Base-by-base conservation (phyloP, 2,329 filamentous ascomycete species). In the Lecanicillium sp. region DNA sequence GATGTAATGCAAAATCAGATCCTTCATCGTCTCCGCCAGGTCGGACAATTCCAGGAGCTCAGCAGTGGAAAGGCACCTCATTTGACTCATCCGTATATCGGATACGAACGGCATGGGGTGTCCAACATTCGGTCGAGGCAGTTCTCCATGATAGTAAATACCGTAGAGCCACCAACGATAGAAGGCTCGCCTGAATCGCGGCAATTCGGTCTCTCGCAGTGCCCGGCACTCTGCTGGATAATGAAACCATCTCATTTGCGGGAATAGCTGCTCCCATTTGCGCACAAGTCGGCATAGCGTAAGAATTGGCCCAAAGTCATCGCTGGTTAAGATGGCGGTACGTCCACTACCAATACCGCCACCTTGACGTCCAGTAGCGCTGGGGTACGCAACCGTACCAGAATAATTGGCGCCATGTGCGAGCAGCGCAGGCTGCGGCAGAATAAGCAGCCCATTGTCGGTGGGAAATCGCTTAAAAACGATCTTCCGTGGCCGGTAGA, bases 121-220 rank as follows among this genome's bases (percentile, higher is more conserved):
- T 2, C 60, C 61, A 29, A 55, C 40, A 8, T 58, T 56, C 4
- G 62, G 62, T 18, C 58, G 53, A 9, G 57, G 61, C 27, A 57
- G 54, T 22, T 64, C 62, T 10, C 65, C 64, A 33, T 77, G 71
- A 42, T 75, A 75, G 43, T 71, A 68, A 25, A 64, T 62, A 6
- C 69, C 61, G 44, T 71, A 77, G 4, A 72, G 58, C 71, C 72
- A 74, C 72, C 72, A 77, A 22, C 61, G 56, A 36, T 72, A 73
- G 20, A 77, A 52, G 1, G 69, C 72, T 44, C 63, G 61, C 5
- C 73, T 65, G 36, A 75, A 60, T 34, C 71, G 64, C n/a, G 53
- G 45, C 19, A 59, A 58, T 48, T 77, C 73, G 18, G 60, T 53
- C 0, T 51, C 37, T 7, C 54, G 53, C 5, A 77, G 58, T 28